These are phyloP conservation scores for Tricholoma hemisulphureum DNA, from an alignment of 768 basidiomycete species.

Conservation along the genomic window DNA sequence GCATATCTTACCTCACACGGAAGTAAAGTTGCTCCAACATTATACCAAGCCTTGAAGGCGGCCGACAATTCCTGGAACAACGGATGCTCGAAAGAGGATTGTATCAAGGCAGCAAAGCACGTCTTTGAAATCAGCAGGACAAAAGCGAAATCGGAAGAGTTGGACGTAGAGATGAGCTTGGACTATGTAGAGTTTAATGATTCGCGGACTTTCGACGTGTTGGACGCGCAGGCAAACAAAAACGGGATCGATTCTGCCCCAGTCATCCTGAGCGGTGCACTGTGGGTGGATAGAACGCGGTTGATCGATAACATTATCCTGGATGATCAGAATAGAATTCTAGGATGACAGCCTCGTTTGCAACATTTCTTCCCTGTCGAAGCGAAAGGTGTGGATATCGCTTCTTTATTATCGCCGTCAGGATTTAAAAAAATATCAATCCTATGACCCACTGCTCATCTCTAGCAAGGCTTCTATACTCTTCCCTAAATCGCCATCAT, in stretches of 20 bases:
- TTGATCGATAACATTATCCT: conserved; percentile 92
- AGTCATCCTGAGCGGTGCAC: conserved; percentile 80
- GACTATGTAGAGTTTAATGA: conserved; percentile 94
- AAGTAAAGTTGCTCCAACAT: conserved; percentile 60
- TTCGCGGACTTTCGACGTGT: conserved; percentile 65
- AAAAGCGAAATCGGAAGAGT: conserved; percentile 30
- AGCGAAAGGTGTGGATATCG: background rate
- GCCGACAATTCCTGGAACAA: conserved; percentile 56
- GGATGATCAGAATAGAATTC: conserved; percentile 44
- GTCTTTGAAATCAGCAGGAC: conserved; percentile 35
- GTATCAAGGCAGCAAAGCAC: conserved; percentile 42
- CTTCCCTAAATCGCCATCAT: conserved; percentile 82
- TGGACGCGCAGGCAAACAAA: conserved; percentile 36
- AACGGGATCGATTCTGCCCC: conserved; percentile 28
- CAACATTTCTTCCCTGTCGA: background rate
- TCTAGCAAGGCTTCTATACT: conserved; percentile 86
- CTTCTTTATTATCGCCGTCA: background rate
- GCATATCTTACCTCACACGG: conserved; percentile 70
- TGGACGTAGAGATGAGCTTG: conserved; percentile 53
- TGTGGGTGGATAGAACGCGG: conserved; percentile 84
- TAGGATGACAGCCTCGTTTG: conserved; percentile 22
- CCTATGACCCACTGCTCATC: conserved; percentile 51
- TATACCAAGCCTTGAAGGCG: conserved; percentile 65
- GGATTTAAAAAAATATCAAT: background rate
- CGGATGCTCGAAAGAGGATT: conserved; percentile 49